Percentiles rank a stretch among this genome's conserved stretches.
Evolutionary conservation across 192 early-diverging fungal species (phyloP).

Genomic region (Dissophora ornata): DNA sequence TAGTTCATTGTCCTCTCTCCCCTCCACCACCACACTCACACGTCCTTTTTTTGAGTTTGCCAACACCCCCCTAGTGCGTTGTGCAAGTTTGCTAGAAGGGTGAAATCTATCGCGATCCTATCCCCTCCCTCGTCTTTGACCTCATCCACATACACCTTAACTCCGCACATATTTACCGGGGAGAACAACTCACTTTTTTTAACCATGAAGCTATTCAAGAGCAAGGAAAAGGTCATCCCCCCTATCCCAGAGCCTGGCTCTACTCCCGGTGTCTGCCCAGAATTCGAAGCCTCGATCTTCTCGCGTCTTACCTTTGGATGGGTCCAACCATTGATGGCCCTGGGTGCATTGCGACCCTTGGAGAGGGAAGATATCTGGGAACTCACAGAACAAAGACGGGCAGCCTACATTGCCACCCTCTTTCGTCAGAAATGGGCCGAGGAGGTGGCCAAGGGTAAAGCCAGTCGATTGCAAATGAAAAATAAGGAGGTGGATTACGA

Average conservation of each 20-base stretch:
- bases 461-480: not conserved
- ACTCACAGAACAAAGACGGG: constrained; percentile 44
- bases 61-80: too few species aligned
- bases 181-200: not conserved
- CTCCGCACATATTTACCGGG: not conserved
- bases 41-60: not conserved
- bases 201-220: constrained; percentile 13
- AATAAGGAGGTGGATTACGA: constrained; percentile 7
- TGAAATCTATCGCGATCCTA: too few species aligned
- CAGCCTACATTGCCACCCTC: constrained; percentile 25
- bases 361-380: constrained; percentile 72
- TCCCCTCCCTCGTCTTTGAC: not conserved
- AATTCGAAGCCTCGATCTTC: constrained; percentile 65
- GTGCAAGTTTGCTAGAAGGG: too few species aligned
- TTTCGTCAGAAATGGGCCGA: constrained; percentile 52
- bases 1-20: too few species aligned
- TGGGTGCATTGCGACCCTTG: constrained; percentile 73
- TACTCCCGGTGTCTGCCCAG: constrained; percentile 57
- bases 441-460: constrained; percentile 31
- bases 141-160: not conserved
- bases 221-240: constrained; percentile 17
- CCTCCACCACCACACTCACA: not conserved
- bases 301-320: constrained; percentile 70
- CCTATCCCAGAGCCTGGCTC: constrained; percentile 35
- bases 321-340: constrained; percentile 71